These are phyloP conservation scores for Lanmaoa pseudosensibilis DNA, from an alignment of 768 basidiomycete genomes.

Conservation along the genomic window DNA sequence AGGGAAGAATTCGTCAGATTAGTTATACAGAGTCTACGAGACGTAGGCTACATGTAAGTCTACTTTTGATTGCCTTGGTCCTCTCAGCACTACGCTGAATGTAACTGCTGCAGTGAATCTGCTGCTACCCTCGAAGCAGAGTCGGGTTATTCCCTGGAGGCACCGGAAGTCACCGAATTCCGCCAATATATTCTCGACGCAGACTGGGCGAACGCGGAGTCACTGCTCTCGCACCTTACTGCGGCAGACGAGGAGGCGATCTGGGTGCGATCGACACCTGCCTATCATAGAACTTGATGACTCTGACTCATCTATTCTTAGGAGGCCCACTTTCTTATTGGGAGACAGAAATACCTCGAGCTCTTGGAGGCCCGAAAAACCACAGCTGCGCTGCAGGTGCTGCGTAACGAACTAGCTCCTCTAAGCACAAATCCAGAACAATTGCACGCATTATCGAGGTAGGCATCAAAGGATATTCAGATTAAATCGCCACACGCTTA, in stretches of 20 bases:
- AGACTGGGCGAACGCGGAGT: slow-evolving; percentile 77
- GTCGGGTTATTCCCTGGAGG: slow-evolving; percentile 87
- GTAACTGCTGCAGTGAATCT: slow-evolving; percentile 60
- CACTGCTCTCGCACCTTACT: slow-evolving; percentile 64
- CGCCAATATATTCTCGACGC: slow-evolving; percentile 77
- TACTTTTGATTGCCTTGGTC: slow-evolving; percentile 4
- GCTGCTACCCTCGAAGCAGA: slow-evolving; percentile 88
- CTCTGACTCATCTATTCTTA: slow-evolving; percentile 36
- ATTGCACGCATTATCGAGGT: slow-evolving; percentile 89
- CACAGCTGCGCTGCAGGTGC: slow-evolving; percentile 77
- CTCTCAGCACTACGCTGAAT: slow-evolving; percentile 10
- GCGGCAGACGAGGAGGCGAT: slow-evolving; percentile 66
- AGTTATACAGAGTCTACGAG: slow-evolving; percentile 84
- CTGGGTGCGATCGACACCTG: slow-evolving; percentile 50
- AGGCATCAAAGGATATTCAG: slow-evolving; percentile 22
- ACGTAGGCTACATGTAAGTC: slow-evolving; percentile 77
- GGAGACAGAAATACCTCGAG: slow-evolving; percentile 95
- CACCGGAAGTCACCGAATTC: slow-evolving; percentile 74
- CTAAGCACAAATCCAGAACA: slow-evolving; percentile 76
- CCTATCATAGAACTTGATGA: slow-evolving; percentile 7
- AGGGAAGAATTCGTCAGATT: slow-evolving; percentile 90
- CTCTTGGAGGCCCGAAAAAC: slow-evolving; percentile 79
- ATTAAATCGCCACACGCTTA: slow-evolving; percentile 16
- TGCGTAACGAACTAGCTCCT: slow-evolving; percentile 87
- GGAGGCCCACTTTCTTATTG: slow-evolving; percentile 85